Base-by-base conservation (phyloP, 805 yeast species). In the Candida peoriensis region DNA sequence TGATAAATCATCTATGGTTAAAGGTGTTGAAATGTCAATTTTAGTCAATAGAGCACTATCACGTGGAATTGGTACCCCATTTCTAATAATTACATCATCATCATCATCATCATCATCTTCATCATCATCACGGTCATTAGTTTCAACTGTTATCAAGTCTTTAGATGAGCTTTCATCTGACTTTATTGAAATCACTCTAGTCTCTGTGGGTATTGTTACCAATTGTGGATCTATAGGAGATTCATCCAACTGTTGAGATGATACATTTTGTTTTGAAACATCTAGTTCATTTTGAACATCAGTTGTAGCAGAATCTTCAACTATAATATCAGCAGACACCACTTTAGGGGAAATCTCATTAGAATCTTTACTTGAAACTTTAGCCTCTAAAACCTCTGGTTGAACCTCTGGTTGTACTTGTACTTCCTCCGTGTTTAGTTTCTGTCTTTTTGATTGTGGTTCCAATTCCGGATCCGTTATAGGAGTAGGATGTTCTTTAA, bases 21-120 rank as follows among this genome's bases (percentile, higher is more conserved):
- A 25, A 9, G 28, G 5, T 7, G 34, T 12, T 3, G 28, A 10
- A 2, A n/a, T n/a, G 4, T 34, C 38, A 6, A 19, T 18, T 12
- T 37, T 37, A 15, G 32, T 26, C 6, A 45, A 20, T 0, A 51
- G 47, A 1, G 41, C 47, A 4, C 55, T 50, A 28, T 47, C 50
- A 12, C 30, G 34, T 8, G 58, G 58, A 3, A 51, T 39, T 2
- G 40, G 31, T 7, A 48, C n/a, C 2, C 52, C 52, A 26, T 47
- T 38, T 28, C 39, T 41, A 1, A 41, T 10, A 1, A 39, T 32
- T 8, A 29, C 23, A 12, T 27, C 30, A 19, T 6, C 12, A 6
- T 6, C 19, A 18, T 15, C 3, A 16, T 14, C 11, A 29, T 13
- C 25, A 4, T 3, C 12, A 21, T 11, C 20, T 11, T 15, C 35